These are phyloP conservation scores for Umbelopsis sp. DNA, from an alignment of 371 early-diverging fungal genomes.

Conservation along the genomic window DNA sequence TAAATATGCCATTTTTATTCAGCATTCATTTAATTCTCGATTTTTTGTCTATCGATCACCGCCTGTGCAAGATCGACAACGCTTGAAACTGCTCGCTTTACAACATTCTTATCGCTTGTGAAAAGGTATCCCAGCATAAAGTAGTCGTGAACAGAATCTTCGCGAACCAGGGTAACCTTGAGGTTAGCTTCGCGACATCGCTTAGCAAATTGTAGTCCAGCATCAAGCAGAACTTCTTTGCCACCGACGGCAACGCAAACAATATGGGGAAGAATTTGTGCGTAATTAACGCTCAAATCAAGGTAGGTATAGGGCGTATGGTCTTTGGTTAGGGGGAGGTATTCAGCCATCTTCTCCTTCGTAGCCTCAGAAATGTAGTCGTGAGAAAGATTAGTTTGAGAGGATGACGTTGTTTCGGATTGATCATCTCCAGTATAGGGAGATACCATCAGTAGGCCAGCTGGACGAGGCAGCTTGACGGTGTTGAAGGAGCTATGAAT, in stretches of 20 bases:
- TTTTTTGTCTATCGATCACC: neutral
- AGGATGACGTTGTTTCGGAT: slow-evolving; percentile 45
- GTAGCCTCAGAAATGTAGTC: slow-evolving; percentile 40
- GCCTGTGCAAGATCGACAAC: slow-evolving; percentile 9
- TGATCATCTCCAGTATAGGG: slow-evolving; percentile 41
- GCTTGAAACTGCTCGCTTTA: slow-evolving; percentile 7
- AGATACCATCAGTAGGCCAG: slow-evolving; percentile 40
- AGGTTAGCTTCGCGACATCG: slow-evolving; percentile 36
- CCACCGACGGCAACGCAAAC: slow-evolving; percentile 46
- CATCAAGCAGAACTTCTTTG: slow-evolving; percentile 46
- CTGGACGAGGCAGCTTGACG: slow-evolving; percentile 25
- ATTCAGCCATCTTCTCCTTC: slow-evolving; percentile 27
- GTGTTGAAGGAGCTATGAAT: neutral
- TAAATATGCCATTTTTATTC: too few species aligned
- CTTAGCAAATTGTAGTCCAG: slow-evolving; percentile 40
- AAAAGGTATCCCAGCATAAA: slow-evolving; percentile 33
- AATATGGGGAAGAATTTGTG: slow-evolving; percentile 29
- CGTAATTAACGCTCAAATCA: slow-evolving; percentile 5
- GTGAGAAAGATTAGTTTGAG: slow-evolving; percentile 36
- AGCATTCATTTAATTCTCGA: neutral
- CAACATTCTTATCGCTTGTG: slow-evolving; percentile 23
- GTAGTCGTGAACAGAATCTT: slow-evolving; percentile 42
- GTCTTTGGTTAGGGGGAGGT: slow-evolving; percentile 23
- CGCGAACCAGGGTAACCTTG: slow-evolving; percentile 36
- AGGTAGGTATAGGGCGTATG: slow-evolving; percentile 21